Conservation (phyloP, 2,329 filamentous ascomycete species). For the Eurotiales sp. region DNA sequence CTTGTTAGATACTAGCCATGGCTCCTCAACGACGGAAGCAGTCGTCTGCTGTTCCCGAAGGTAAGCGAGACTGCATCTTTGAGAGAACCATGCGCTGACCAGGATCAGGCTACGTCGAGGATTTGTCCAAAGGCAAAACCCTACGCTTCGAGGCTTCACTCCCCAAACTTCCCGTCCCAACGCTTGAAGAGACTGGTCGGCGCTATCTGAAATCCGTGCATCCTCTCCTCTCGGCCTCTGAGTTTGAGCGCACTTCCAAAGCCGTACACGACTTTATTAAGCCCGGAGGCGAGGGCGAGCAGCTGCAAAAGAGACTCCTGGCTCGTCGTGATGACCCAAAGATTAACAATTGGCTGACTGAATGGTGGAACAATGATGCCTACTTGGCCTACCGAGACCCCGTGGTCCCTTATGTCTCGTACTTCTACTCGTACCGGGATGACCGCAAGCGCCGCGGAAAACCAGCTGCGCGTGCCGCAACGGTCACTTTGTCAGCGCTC, state of each 20-base stretch:
- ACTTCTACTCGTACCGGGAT: slow-evolving; percentile 98
- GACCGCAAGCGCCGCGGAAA: slow-evolving; percentile 82
- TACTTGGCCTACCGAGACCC: slow-evolving; percentile 94
- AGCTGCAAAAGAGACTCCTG: slow-evolving; percentile 82
- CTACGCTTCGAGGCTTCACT: slow-evolving; percentile 65
- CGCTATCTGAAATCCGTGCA: slow-evolving; percentile 66
- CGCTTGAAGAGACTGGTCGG: slow-evolving; percentile 61
- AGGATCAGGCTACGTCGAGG: slow-evolving; percentile 59
- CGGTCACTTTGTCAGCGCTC: slow-evolving; percentile 77
- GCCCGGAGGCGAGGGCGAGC: slow-evolving; percentile 76
- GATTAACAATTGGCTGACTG: slow-evolving; percentile 87
- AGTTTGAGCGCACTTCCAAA: slow-evolving; percentile 63
- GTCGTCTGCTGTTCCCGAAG: slow-evolving; percentile 45
- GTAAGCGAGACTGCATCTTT: too few relatives aligned
- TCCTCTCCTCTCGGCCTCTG: slow-evolving; percentile 56
- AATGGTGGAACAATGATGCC: slow-evolving; percentile 97
- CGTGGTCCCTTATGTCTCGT: slow-evolving; percentile 95
- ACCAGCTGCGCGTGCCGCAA: slow-evolving; percentile 87
- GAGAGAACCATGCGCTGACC: too few relatives aligned
- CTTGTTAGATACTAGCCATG: slow-evolving; percentile 34
- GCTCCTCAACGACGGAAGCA: slow-evolving; percentile 37
- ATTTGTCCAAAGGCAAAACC: slow-evolving; percentile 60
- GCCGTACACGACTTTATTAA: slow-evolving; percentile 85
- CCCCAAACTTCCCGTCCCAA: slow-evolving; percentile 59
- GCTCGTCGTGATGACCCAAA: slow-evolving; percentile 75